A percentile compares a stretch with the other conserved stretches of the same genome.
phyloP scores from a whole-genome alignment of 805 yeast species.

The Ogataea wickerhamii region DNA sequence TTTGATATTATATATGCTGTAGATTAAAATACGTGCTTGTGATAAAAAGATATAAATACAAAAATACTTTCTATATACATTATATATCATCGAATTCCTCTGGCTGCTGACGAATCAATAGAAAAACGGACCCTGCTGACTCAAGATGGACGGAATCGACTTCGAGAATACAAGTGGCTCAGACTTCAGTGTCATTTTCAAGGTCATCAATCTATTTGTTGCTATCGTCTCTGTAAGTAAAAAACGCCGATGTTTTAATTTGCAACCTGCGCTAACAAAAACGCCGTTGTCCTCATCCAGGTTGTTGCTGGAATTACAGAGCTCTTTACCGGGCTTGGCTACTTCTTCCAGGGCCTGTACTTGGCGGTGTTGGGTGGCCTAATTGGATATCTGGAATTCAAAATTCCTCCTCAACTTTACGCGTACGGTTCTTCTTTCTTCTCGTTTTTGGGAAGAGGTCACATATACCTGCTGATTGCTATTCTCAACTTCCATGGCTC shows the following conservation, averaged over 20 bases:
- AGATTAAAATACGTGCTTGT: no score
- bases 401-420: slow-evolving; percentile 56
- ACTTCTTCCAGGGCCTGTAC: slow-evolving; percentile 58
- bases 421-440: slow-evolving; percentile 65
- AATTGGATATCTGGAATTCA: slow-evolving; percentile 45
- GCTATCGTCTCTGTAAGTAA: slow-evolving; percentile 50
- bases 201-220: slow-evolving; percentile 50
- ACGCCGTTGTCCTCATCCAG: slow-evolving; percentile 24
- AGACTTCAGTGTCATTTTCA: slow-evolving; percentile 45
- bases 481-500: slow-evolving; percentile 48
- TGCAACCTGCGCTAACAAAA: neutral
- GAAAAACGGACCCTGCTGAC: no score
- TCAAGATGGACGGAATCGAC: slow-evolving; percentile 36
- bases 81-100: slow-evolving; percentile 11
- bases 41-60: no score
- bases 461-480: slow-evolving; percentile 52
- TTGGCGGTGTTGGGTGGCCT: slow-evolving; percentile 51
- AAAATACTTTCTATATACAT: no score
- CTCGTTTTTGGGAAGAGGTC: slow-evolving; percentile 73
- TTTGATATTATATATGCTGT: no score
- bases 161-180: slow-evolving; percentile 41
- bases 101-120: no score
- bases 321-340: slow-evolving; percentile 36
- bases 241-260: neutral
- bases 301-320: slow-evolving; percentile 48